Base-by-base conservation (phyloP, 768 basidiomycete species). In the Mycena rebaudengoi region DNA sequence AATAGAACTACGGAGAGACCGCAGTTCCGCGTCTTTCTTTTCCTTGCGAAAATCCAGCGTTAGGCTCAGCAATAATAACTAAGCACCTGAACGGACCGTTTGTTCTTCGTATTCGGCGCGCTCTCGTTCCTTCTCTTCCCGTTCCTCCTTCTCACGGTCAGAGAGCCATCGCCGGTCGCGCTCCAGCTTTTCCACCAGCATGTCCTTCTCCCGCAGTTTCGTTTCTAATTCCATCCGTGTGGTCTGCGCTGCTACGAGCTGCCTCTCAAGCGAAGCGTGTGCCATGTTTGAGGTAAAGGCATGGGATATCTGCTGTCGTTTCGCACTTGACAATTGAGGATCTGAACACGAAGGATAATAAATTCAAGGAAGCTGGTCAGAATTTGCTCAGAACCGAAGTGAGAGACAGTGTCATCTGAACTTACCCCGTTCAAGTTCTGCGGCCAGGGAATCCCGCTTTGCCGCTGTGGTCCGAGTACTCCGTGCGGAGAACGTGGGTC, bases 371-470 rank as follows among this genome's bases (percentile, higher is more conserved):
- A 60, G 53, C 51, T 60, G 43, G 51, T 64, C 62, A 60, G 66
- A 61, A 46, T 60, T 35, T 23, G 56, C 57, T 62, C 59, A 44
- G 44, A 48, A 49, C 49, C 46, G 45, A 55, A 51, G 26, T 53
- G 43, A 58, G 32, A 43, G 43, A 29, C 39, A 21, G 40, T 4
- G 39, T 33, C 6, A 29, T 23, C 32, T 40, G 46, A 23, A 71
- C 78, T 41, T 67, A 83, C 89, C 89, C 70, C 87, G 82, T 72
- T 90, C 89, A 16, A 91, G 80, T 65, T 91, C 89, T 13, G 90
- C 89, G 32, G 86, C 84, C 41, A 89, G 74, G 0, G 89, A 89
- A 64, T 90, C 89, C 29, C 90, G 84, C 65, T 91, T 91, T n/a
- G n/a, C n/a, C n/a, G n/a, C n/a, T n/a, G n/a, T n/a, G n/a, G n/a